Evolutionary conservation across 208 protist species (phyloP).

Genomic region (Trichomonas gallinae): DNA sequence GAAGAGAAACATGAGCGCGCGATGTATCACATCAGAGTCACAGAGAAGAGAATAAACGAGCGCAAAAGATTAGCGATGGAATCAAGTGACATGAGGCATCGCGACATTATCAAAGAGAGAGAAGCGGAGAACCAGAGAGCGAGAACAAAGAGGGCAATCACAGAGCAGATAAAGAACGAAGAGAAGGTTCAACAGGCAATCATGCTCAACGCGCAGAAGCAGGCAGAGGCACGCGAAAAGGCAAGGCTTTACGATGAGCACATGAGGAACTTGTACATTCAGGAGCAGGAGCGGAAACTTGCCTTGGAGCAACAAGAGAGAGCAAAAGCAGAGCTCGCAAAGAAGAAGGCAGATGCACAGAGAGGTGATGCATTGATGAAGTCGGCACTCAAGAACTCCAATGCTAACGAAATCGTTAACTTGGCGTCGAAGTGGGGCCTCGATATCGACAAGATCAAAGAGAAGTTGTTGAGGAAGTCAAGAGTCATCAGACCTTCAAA

Average conservation of each 20-base stretch:
- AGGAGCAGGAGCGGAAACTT: background rate
- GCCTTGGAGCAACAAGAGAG: background rate
- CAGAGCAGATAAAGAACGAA: background rate
- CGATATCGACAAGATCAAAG: background rate
- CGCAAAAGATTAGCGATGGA: background rate
- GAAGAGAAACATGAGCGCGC: background rate
- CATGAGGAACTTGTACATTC: background rate
- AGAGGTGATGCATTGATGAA: background rate
- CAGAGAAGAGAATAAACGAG: background rate
- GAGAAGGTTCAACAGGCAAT: background rate
- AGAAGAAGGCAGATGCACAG: background rate
- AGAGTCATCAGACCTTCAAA: background rate
- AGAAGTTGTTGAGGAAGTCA: background rate
- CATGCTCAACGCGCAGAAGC: background rate
- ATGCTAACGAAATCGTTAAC: background rate
- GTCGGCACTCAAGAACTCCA: background rate
- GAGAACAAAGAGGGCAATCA: background rate
- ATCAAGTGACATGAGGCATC: background rate
- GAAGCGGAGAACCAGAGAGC: background rate
- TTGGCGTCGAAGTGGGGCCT: background rate
- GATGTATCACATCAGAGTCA: background rate
- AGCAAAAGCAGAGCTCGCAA: background rate
- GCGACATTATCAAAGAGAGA: background rate
- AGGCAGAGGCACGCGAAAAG: background rate
- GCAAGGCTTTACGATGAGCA: background rate